Evolutionary conservation across 768 basidiomycete genomes (phyloP).

Genomic region (Boletellus ananiceps): DNA sequence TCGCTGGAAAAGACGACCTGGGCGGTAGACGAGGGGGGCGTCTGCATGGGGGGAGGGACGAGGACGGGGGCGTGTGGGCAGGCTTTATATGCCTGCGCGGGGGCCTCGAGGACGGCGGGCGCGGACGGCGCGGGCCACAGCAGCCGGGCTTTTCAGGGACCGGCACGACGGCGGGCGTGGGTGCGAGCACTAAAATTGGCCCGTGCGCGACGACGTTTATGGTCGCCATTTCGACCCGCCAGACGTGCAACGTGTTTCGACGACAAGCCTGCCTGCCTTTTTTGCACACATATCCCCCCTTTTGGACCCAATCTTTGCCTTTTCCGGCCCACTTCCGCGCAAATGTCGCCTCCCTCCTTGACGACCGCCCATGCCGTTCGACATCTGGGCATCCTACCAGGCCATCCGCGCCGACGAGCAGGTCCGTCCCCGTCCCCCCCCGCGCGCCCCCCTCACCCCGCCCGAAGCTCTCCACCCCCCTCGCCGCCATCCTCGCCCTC

Average conservation of each 20-base stretch:
- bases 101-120: too few species aligned
- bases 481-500: slow-evolving; percentile 85
- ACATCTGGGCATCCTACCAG: slow-evolving; percentile 52
- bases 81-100: slow-evolving; percentile 1
- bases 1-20: slow-evolving; percentile 77
- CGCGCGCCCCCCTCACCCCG: not conserved
- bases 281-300: slow-evolving; percentile 16
- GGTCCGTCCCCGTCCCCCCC: slow-evolving; percentile 38
- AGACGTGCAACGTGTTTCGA: slow-evolving; percentile 77
- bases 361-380: slow-evolving; percentile 33
- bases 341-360: slow-evolving; percentile 21
- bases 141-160: too few species aligned
- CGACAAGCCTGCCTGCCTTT: slow-evolving; percentile 40
- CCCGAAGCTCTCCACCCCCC: slow-evolving; percentile 66
- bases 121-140: too few species aligned
- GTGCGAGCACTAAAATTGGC: slow-evolving; percentile 45
- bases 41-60: slow-evolving; percentile 25
- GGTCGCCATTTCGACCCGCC: slow-evolving; percentile 53
- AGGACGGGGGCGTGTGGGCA: slow-evolving; percentile 22
- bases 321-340: slow-evolving; percentile 16
- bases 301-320: slow-evolving; percentile 12
- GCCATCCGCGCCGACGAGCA: slow-evolving; percentile 59
- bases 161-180: slow-evolving; percentile 26
- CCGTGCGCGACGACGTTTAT: slow-evolving; percentile 50
- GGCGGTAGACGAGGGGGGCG: slow-evolving; percentile 37